Evolutionary conservation across 2,329 filamentous ascomycete species (phyloP).

Genomic region (Leptosphaerulina australis): DNA sequence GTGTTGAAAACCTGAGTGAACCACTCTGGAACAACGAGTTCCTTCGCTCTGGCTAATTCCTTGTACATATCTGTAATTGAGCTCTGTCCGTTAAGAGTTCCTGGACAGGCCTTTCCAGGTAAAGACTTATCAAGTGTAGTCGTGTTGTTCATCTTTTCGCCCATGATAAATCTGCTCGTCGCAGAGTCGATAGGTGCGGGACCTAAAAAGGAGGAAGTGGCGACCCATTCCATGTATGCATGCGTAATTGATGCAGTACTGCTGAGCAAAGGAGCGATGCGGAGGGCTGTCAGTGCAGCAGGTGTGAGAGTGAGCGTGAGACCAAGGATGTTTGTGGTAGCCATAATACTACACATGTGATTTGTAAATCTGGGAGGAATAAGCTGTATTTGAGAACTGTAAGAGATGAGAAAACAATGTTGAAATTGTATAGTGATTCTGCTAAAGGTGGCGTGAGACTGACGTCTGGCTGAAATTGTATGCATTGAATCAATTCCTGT

Average conservation of each 20-base stretch:
- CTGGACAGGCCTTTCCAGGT: too few species aligned
- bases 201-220: slow-evolving; percentile 28
- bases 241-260: slow-evolving; percentile 36
- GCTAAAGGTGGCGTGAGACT: background rate
- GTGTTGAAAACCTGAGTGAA: slow-evolving; percentile 32
- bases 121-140: too few species aligned
- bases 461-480: background rate
- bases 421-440: background rate
- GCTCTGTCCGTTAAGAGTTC: too few species aligned
- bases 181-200: slow-evolving; percentile 14
- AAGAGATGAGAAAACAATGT: too few species aligned
- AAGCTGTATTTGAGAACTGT: too few species aligned
- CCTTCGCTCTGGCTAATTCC: slow-evolving; percentile 16
- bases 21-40: slow-evolving; percentile 23
- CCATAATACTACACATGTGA: too few species aligned
- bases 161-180: background rate
- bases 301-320: slow-evolving; percentile 4
- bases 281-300: slow-evolving; percentile 25
- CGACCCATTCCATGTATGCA: slow-evolving; percentile 35
- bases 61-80: too few species aligned
- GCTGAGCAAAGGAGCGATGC: slow-evolving; percentile 30
- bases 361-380: too few species aligned
- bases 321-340: slow-evolving; percentile 4
- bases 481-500: background rate
- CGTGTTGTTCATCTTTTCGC: too few species aligned